Evolutionary conservation across 2,329 filamentous ascomycete species (phyloP), one percentile per base, ranked within the genome.

Genomic region (Aspergillus sp.): DNA sequence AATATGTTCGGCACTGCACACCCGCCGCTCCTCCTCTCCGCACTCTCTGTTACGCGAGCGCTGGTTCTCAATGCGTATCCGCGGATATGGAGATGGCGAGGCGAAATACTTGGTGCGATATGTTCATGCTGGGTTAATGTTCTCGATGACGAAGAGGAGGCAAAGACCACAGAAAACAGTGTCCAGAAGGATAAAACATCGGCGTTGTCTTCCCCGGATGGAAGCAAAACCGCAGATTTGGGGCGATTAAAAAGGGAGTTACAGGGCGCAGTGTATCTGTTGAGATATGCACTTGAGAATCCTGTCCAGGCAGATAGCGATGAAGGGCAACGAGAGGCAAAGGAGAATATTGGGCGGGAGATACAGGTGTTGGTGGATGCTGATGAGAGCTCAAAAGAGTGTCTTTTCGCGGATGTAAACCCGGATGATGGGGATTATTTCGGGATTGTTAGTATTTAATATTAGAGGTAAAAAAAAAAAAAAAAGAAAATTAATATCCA

Each of bases 41-140:
- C 85, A 0, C 71, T 81, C 3, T 70, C 77, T 17, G 80, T 85
- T 1, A 65, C 91, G 20, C 81, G 85, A 52, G 74, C 77, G 0
- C 75, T 88, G 13, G 75, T 96, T 11, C 63, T 81, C 12, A 86
- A 82, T 58, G 85, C 84, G 57, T 92, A 91, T 86, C 88, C 89
- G 11, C 80, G 91, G 4, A 76, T 96, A 5, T 73, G 77, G 50
- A 74, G 76, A 30, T 87, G 90, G 76, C 78, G 84, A 26, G 84
- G 82, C 4, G 85, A 89, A 58, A 75, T 93, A 5, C 70, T 91
- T 45, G 83, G 83, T 62, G 85, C 83, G 0, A 62, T 91, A 2
- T 80, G 82, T 36, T 68, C 85, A 2, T 88, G 85, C 69, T 91
- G 86, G 86, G 70, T 86, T 4, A 84, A 83, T 58, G 66, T 85